Conservation (phyloP, 495 filamentous ascomycete genomes). For the Penicillium fimorum region DNA sequence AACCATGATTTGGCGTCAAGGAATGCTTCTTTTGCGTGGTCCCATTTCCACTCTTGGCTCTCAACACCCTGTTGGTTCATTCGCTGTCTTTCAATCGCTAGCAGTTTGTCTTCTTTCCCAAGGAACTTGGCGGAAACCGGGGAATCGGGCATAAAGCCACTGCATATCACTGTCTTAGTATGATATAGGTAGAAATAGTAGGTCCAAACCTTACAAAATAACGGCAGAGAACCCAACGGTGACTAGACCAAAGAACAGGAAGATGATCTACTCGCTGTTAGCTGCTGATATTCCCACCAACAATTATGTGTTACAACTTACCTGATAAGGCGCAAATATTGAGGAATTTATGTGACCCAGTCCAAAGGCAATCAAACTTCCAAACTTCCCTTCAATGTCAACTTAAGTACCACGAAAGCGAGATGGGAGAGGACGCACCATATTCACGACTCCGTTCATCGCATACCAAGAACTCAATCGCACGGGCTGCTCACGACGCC, state of each 20-base stretch:
- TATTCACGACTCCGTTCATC: slow-evolving; percentile 56
- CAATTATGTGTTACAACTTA: slow-evolving; percentile 14
- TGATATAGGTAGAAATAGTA: neutral
- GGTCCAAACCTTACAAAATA: slow-evolving; percentile 34
- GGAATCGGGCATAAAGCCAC: slow-evolving; percentile 57
- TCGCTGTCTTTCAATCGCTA: slow-evolving; percentile 61
- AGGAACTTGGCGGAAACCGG: slow-evolving; percentile 60
- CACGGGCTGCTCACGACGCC: slow-evolving; percentile 58
- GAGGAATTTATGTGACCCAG: slow-evolving; percentile 57
- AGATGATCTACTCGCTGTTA: slow-evolving; percentile 44
- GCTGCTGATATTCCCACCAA: neutral
- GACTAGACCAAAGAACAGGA: slow-evolving; percentile 54
- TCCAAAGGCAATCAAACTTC: slow-evolving; percentile 55
- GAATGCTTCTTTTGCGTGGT: slow-evolving; percentile 60
- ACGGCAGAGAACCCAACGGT: slow-evolving; percentile 48
- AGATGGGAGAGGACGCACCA: slow-evolving; percentile 34
- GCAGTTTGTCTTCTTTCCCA: slow-evolving; percentile 54
- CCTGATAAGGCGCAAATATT: slow-evolving; percentile 56
- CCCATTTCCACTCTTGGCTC: slow-evolving; percentile 59
- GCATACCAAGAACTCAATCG: slow-evolving; percentile 60
- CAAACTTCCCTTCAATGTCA: slow-evolving; percentile 26
- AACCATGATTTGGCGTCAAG: slow-evolving; percentile 65
- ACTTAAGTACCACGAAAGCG: neutral
- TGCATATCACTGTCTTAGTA: slow-evolving; percentile 12
- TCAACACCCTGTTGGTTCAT: slow-evolving; percentile 63